Base-by-base conservation (phyloP, 2,329 filamentous ascomycete species). In the Trichocomaceae sp. region DNA sequence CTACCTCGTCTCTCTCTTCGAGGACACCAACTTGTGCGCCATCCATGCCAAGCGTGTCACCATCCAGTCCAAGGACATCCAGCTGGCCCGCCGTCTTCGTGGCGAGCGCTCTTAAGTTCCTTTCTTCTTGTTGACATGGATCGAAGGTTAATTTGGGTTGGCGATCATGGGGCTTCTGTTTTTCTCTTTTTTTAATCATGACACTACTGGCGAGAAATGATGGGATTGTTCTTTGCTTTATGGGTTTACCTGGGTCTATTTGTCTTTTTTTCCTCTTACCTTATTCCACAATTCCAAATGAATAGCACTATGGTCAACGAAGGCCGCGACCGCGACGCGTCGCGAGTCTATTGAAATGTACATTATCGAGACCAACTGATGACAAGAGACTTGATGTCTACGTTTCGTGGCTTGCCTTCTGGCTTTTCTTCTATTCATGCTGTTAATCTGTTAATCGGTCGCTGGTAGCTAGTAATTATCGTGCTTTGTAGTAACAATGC, bases 21-120 rank as follows among this genome's bases (percentile, higher is more conserved):
- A 97, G 78, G 92, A 97, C 74, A 96, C 92, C 79, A 97, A 97
- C 81, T 80, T 96, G 52, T 97, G 92, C 79, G 92, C 93, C 71
- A 96, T 97, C 76, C 93, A 97, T 79, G 92, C 93, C 78, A 97
- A 97, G 85, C 90, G 93, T 80, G 93, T 97, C 71, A 97, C 92
- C 70, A 97, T 97, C 77, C 92, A 78, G 71, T 75, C 73, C 77
- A 96, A 96, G 83, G 92, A 96, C 69, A 96, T 97, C 72, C 92
- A 97, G 79, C 85, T 97, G 50, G 91, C 92, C 69, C 88, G 93
- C 66, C 88, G 93, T 70, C 89, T 99, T 71, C 89, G 93, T 69
- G 93, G 93, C 64, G 91, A 93, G 81, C 87, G 88, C 75, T 90
- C 89, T 81, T 92, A 83, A 71, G 47, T 55, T 49, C 31, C 26